Percentiles rank a stretch among this genome's conserved stretches.
These are phyloP conservation scores for Ceratorhiza oryzae-sativae DNA, from an alignment of 1,284 basidiomycete genomes.

Conservation along the genomic window DNA sequence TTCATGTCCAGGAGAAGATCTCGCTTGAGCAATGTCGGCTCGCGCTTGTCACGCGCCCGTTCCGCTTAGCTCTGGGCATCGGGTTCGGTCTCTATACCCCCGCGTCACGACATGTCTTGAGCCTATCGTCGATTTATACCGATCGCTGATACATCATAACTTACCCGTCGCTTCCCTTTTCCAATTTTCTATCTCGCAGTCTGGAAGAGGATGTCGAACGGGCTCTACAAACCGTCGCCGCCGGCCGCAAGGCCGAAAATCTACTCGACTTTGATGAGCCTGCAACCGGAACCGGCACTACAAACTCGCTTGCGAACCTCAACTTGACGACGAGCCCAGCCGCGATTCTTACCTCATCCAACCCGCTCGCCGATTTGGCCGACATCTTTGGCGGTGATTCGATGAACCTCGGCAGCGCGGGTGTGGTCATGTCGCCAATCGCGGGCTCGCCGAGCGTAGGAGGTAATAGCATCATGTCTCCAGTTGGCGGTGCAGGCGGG, in stretches of 20 bases:
- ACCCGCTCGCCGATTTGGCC: slow-evolving; percentile 90
- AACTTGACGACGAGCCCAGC: slow-evolving; percentile 47
- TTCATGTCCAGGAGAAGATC: not conserved
- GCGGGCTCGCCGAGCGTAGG: slow-evolving; percentile 35
- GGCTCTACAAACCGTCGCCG: slow-evolving; percentile 86
- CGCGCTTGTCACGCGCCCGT: not conserved
- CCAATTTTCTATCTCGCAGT: slow-evolving; percentile 24
- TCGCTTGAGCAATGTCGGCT: slow-evolving; percentile 17
- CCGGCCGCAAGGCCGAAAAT: slow-evolving; percentile 92
- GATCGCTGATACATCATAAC: not conserved
- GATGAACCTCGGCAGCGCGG: slow-evolving; percentile 26
- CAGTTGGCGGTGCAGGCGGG: slow-evolving; percentile 40
- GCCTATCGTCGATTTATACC: not conserved
- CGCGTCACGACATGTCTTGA: not conserved
- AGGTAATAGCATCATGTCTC: slow-evolving; percentile 44
- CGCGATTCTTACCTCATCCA: slow-evolving; percentile 52
- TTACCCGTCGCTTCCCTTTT: not conserved
- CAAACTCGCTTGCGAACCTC: slow-evolving; percentile 79
- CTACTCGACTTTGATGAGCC: slow-evolving; percentile 88
- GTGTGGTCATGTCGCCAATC: slow-evolving; percentile 40
- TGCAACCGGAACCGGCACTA: slow-evolving; percentile 70
- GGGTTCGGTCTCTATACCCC: not conserved
- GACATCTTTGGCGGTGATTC: slow-evolving; percentile 73
- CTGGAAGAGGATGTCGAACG: slow-evolving; percentile 73
- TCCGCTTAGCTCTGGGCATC: not conserved